These are phyloP conservation scores for Basipetospora chlamydospora DNA, from an alignment of 2,329 filamentous ascomycete species.

Conservation along the genomic window DNA sequence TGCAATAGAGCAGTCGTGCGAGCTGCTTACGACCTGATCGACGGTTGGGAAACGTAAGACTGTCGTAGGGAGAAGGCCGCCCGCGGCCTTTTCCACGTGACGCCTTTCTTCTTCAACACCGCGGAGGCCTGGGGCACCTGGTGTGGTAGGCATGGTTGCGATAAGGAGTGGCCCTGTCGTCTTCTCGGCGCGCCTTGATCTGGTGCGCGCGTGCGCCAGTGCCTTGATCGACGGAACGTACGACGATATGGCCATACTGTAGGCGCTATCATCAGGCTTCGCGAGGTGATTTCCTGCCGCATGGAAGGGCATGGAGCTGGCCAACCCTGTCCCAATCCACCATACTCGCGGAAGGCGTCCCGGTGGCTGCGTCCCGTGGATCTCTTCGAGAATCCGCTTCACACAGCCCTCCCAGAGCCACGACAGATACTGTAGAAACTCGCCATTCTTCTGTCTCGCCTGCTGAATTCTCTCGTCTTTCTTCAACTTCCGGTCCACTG, in stretches of 20 bases:
- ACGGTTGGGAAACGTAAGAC: no score
- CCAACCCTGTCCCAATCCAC: slow-evolving; percentile 8
- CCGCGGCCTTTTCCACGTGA: no score
- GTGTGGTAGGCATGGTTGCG: neutral
- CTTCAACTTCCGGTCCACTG: neutral
- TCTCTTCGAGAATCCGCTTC: slow-evolving; percentile 1
- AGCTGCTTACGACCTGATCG: no score
- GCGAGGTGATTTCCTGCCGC: slow-evolving; percentile 2
- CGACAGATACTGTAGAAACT: slow-evolving; percentile 4
- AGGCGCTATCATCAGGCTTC: neutral
- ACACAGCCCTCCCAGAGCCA: slow-evolving; percentile 8
- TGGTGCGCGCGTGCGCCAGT: neutral
- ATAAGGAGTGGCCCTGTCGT: neutral
- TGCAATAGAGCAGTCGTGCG: neutral
- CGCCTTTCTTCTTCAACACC: no score
- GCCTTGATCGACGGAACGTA: neutral
- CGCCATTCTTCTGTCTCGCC: slow-evolving; percentile 3
- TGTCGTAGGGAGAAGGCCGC: no score
- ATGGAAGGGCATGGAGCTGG: slow-evolving; percentile 9
- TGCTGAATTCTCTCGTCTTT: neutral
- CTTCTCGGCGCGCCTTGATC: neutral
- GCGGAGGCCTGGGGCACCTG: no score
- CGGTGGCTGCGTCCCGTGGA: neutral
- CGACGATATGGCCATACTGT: neutral
- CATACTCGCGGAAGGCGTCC: slow-evolving; percentile 6